phyloP scores from a whole-genome alignment of 495 filamentous ascomycete species.

The Durotheca rogersii region DNA sequence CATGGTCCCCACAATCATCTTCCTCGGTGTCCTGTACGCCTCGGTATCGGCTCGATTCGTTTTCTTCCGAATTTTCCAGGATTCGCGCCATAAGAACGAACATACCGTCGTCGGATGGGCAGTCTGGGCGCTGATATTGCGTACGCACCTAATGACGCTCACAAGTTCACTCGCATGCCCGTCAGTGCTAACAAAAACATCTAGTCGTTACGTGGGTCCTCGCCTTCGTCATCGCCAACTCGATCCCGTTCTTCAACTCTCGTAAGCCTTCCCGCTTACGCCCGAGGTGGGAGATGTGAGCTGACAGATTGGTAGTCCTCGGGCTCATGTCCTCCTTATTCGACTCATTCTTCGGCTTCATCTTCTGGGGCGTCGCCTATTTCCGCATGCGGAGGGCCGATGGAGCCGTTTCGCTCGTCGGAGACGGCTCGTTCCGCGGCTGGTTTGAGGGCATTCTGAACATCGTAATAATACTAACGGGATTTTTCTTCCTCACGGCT shows the following conservation, averaged over 20 bases:
- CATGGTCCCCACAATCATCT: slow-evolving; percentile 91
- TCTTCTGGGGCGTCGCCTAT: slow-evolving; percentile 91
- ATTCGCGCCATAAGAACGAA: slow-evolving; percentile 70
- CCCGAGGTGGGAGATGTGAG: neutral
- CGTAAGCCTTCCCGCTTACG: slow-evolving; percentile 32
- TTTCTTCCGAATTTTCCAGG: slow-evolving; percentile 80
- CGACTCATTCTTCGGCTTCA: slow-evolving; percentile 91
- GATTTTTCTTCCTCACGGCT: slow-evolving; percentile 70
- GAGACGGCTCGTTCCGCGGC: slow-evolving; percentile 59
- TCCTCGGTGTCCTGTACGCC: slow-evolving; percentile 83
- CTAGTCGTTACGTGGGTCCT: slow-evolving; percentile 66
- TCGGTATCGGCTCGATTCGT: slow-evolving; percentile 85
- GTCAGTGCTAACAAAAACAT: slow-evolving; percentile 20
- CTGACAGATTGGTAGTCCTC: slow-evolving; percentile 50
- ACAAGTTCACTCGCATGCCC: neutral
- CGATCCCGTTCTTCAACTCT: slow-evolving; percentile 88
- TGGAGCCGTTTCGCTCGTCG: slow-evolving; percentile 60
- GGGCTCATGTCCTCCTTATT: slow-evolving; percentile 88
- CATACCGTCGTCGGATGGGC: slow-evolving; percentile 83
- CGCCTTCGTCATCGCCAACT: slow-evolving; percentile 82
- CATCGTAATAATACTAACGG: slow-evolving; percentile 66
- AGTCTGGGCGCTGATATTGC: slow-evolving; percentile 70
- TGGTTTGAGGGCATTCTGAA: slow-evolving; percentile 65
- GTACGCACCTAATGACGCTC: slow-evolving; percentile 22
- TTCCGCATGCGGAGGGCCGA: slow-evolving; percentile 76